These are phyloP conservation scores for Aspergillus proliferans DNA, from an alignment of 2,329 filamentous ascomycete species.

Conservation along the genomic window DNA sequence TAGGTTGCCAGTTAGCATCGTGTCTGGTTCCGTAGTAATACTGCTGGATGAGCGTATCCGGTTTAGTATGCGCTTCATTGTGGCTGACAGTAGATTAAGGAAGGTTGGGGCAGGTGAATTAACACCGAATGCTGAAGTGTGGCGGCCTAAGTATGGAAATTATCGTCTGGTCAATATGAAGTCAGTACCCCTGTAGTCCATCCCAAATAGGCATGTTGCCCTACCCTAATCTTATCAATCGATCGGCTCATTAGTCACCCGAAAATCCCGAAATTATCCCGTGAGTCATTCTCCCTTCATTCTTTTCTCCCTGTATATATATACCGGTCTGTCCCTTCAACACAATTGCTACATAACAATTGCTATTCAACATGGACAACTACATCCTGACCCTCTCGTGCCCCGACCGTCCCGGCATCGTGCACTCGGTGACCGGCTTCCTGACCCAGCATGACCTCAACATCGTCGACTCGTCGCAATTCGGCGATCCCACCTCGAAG, in stretches of 20 bases:
- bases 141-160: no score
- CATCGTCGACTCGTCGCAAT: conserved; percentile 79
- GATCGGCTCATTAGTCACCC: no score
- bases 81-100: no score
- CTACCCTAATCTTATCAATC: no score
- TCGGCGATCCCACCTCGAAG: conserved; percentile 66
- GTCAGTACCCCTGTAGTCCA: no score
- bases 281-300: neutral
- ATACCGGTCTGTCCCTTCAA: conserved; percentile 18
- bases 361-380: conserved; percentile 37
- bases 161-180: neutral
- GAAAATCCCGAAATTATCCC: conserved; percentile 1
- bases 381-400: conserved; percentile 76
- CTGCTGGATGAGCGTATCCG: no score
- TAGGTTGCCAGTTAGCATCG: neutral
- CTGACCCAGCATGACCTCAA: conserved; percentile 69
- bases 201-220: no score
- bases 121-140: no score
- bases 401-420: conserved; percentile 77
- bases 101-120: no score
- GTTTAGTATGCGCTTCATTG: no score
- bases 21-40: neutral
- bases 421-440: conserved; percentile 75
- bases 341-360: conserved; percentile 6
- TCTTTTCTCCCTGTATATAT: neutral